phyloP scores from a whole-genome alignment of 139 green algal species.

The Closterium sp. region DNA sequence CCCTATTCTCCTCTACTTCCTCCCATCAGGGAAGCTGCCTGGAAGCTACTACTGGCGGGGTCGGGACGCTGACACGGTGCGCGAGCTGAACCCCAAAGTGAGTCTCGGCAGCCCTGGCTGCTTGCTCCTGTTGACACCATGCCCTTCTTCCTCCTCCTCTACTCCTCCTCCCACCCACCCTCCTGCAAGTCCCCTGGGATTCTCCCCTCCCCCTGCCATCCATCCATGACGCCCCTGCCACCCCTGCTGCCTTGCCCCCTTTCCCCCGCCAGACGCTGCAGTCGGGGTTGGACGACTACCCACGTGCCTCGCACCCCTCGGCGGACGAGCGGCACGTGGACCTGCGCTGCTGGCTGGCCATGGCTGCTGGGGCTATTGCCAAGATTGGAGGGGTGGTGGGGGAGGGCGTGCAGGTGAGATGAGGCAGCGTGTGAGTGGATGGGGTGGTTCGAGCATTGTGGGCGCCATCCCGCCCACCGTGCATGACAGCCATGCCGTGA shows the following conservation, averaged over 20 bases:
- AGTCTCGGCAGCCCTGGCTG: too few relatives aligned
- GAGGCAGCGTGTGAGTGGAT: not conserved
- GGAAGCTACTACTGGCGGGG: constrained; percentile 70
- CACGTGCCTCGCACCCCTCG: constrained; percentile 82
- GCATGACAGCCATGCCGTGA: too few relatives aligned
- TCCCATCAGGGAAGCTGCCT: constrained; percentile 34
- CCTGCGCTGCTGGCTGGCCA: constrained; percentile 88
- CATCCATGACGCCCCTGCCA: not conserved
- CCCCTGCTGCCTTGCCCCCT: not conserved
- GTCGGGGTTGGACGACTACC: constrained; percentile 88
- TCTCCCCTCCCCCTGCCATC: not conserved
- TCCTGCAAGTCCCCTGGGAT: not conserved
- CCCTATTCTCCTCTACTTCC: not conserved
- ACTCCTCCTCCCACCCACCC: not conserved
- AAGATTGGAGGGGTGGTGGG: constrained; percentile 29
- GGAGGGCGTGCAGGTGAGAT: constrained; percentile 7
- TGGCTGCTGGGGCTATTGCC: constrained; percentile 63
- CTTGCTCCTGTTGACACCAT: too few relatives aligned
- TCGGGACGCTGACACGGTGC: constrained; percentile 49
- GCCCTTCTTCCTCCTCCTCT: not conserved
- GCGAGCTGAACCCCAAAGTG: constrained; percentile 87
- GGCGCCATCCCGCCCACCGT: too few relatives aligned
- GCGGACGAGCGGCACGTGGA: constrained; percentile 85
- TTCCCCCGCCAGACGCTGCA: constrained; percentile 27
- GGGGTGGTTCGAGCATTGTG: too few relatives aligned